These are phyloP conservation scores for Stentor roeselii DNA, from an alignment of 73 alveolate genomes.

Conservation along the genomic window DNA sequence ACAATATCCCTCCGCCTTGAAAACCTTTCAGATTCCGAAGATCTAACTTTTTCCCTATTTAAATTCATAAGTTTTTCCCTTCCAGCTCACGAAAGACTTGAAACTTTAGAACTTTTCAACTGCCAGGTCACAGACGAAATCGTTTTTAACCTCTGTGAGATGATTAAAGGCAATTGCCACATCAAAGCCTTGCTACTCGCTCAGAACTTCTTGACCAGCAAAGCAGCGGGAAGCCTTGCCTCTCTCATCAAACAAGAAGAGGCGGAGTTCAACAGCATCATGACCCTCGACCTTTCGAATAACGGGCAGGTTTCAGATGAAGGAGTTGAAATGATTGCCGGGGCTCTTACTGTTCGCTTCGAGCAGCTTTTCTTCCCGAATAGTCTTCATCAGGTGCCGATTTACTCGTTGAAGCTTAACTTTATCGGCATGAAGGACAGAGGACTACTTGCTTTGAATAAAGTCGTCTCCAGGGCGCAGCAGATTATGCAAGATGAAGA, in stretches of 20 bases:
- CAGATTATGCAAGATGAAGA: conserved; percentile 16
- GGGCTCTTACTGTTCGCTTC: conserved; percentile 18
- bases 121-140: not conserved
- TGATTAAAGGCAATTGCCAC: not conserved
- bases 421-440: conserved; percentile 2
- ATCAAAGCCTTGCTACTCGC: not conserved
- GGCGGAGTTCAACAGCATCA: not conserved
- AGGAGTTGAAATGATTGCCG: not conserved
- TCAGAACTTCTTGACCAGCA: not conserved
- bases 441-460: not conserved
- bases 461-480: not conserved
- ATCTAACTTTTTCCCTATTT: not conserved
- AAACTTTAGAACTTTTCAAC: not conserved
- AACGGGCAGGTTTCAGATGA: not conserved
- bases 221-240: not conserved
- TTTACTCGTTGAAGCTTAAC: not conserved
- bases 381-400: not conserved
- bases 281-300: conserved; percentile 9
- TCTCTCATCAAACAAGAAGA: conserved; percentile 13
- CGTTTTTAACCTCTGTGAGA: not conserved
- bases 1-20: not conserved
- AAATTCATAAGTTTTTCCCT: not conserved
- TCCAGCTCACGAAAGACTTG: conserved; percentile 10
- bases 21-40: too few species aligned
- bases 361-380: conserved; percentile 12